Evolutionary conservation across 306 rosid genomes (phyloP), one percentile per base, ranked within the genome.

Genomic region (Rubus idaeus): DNA sequence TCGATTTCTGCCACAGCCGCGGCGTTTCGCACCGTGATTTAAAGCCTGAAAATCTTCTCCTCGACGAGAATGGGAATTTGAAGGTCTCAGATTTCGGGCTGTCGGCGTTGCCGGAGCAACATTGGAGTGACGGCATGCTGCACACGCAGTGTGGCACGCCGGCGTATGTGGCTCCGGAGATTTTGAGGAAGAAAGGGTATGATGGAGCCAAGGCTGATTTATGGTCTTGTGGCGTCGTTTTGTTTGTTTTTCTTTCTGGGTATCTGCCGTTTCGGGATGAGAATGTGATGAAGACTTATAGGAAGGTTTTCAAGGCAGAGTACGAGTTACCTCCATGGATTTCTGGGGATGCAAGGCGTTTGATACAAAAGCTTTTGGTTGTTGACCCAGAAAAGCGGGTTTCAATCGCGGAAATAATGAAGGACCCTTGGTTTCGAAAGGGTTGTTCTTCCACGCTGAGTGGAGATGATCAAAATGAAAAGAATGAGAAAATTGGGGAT

Each of bases 131-230:
- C n/a, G 96, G 98, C 1, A 73, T 93, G 89, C 91, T 93, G 0
- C 49, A 88, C 17, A 93, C 98, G 1, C 92, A 87, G 20, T 93
- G 98, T 16, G 98, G 98, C 0, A 93, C 98, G 0, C 98, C 96
- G 5, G 91, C 97, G 0, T 93, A 93, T 8, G 93, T 91, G n/a
- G 98, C 97, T 2, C 98, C 98, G 0, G 98, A 93, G 78, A 84
- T 93, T 4, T 49, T 93, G 76, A 86, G 88, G 78, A 93, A 90
- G 77, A 86, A 80, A 39, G 98, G 98, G 0, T 93, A 93, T 8
- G 92, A 90, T 40, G 98, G 98, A 18, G 91, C 90, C 0, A 93
- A 87, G 71, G 89, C 93, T 3, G 98, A 93, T 76, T 70, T 93
- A 0, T 93, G 98, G 98, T 93, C 98, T 0, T 91, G 97, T 47